phyloP scores from a whole-genome alignment of 2,329 filamentous ascomycete genomes.

The Aspergillus sp. region DNA sequence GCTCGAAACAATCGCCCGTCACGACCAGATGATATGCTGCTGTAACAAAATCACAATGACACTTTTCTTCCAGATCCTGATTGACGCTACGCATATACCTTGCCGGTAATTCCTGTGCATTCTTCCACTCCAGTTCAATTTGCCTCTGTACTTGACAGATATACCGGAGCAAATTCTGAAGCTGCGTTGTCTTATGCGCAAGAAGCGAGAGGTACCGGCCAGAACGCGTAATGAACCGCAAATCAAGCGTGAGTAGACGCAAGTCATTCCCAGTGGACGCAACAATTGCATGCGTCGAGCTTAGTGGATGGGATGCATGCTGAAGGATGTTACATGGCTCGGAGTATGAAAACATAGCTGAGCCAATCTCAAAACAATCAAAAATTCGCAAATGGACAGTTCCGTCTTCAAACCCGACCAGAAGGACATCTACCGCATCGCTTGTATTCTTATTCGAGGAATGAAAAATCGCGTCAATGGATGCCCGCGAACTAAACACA shows the following conservation, averaged over 20 bases:
- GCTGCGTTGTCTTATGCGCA: slow-evolving; percentile 79
- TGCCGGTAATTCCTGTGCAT: slow-evolving; percentile 73
- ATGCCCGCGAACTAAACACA: slow-evolving; percentile 68
- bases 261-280: slow-evolving; percentile 41
- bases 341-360: slow-evolving; percentile 45
- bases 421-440: slow-evolving; percentile 75
- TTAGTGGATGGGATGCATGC: slow-evolving; percentile 70
- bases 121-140: slow-evolving; percentile 79
- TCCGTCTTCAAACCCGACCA: slow-evolving; percentile 71
- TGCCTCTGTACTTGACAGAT: slow-evolving; percentile 76
- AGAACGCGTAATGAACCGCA: slow-evolving; percentile 74
- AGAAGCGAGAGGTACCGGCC: slow-evolving; percentile 80
- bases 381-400: slow-evolving; percentile 77
- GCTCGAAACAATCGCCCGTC: slow-evolving; percentile 74
- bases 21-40: slow-evolving; percentile 81
- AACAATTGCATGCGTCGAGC: slow-evolving; percentile 75
- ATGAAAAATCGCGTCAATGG: slow-evolving; percentile 69
- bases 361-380: slow-evolving; percentile 77
- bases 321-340: slow-evolving; percentile 45
- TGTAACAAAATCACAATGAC: slow-evolving; percentile 66
- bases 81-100: slow-evolving; percentile 77
- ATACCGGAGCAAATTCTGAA: slow-evolving; percentile 85
- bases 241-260: slow-evolving; percentile 72
- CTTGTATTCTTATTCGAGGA: slow-evolving; percentile 63
- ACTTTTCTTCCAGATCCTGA: slow-evolving; percentile 68